Evolutionary conservation across 164 flowering plant genomes (phyloP).

Genomic region (Magnolia sinica): DNA sequence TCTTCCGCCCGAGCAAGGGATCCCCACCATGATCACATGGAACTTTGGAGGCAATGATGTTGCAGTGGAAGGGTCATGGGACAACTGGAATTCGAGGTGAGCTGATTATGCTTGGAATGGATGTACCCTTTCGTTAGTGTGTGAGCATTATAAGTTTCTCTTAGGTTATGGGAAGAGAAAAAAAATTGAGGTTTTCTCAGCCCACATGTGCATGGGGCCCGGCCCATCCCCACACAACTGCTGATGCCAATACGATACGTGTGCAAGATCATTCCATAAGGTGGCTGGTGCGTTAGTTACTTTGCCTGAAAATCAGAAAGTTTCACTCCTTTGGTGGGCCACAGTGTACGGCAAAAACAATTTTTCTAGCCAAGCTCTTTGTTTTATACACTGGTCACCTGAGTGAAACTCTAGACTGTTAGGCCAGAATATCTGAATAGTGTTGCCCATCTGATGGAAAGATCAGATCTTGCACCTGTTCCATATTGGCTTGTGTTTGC

Average conservation of each 20-base stretch:
- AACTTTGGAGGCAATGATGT: slow-evolving; percentile 73
- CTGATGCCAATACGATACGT: no score
- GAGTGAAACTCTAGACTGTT: not conserved
- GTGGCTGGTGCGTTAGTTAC: not conserved
- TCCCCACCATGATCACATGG: slow-evolving; percentile 84
- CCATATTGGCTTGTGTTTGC: not conserved
- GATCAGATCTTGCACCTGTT: not conserved
- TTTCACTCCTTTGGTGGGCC: no score
- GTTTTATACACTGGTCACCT: no score
- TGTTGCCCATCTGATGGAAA: not conserved
- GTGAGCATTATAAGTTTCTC: not conserved
- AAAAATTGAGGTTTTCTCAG: not conserved
- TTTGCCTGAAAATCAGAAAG: not conserved
- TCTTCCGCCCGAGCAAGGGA: slow-evolving; percentile 49
- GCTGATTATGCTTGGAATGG: not conserved
- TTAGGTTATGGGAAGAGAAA: not conserved
- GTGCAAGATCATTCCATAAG: no score
- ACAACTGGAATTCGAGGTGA: slow-evolving; percentile 79
- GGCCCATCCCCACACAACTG: no score
- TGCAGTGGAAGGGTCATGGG: slow-evolving; percentile 94
- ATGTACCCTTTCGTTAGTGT: no score
- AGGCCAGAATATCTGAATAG: not conserved
- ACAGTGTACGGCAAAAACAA: no score
- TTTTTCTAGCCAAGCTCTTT: no score
- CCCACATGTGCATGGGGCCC: not conserved